Percentiles rank a stretch among this genome's conserved stretches.
Evolutionary conservation across 345 rosid genomes (phyloP).

Genomic region (Boechera retrofracta): DNA sequence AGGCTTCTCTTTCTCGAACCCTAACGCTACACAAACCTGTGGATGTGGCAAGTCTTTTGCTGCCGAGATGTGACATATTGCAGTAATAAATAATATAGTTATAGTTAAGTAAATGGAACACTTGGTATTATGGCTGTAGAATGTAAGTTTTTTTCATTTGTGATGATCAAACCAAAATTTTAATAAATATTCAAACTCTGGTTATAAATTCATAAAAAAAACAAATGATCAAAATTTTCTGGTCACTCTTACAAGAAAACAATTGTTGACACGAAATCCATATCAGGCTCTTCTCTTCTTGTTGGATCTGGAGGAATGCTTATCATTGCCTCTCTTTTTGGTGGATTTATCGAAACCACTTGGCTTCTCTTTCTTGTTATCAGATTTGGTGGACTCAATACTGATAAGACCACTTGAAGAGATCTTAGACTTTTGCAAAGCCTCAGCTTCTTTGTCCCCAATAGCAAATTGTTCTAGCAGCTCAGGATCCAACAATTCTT

Average conservation of each 20-base stretch:
- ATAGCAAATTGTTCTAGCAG: conserved; percentile 76
- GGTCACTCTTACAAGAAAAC: background rate
- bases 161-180: conserved; percentile 15
- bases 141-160: background rate
- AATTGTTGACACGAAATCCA: background rate
- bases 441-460: conserved; percentile 65
- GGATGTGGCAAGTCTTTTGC: conserved; percentile 79
- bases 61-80: conserved; percentile 57
- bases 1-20: conserved; percentile 93
- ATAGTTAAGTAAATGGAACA: background rate
- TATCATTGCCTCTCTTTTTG: conserved; percentile 65
- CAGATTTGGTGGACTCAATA: conserved; percentile 55
- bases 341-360: conserved; percentile 50
- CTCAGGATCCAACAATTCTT: conserved; percentile 64
- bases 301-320: conserved; percentile 51
- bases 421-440: conserved; percentile 63
- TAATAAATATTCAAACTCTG: conserved; percentile 4
- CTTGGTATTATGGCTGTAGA: conserved; percentile 29
- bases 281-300: conserved; percentile 63
- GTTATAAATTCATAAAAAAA: background rate
- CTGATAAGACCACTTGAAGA: conserved; percentile 66
- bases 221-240: conserved; percentile 5
- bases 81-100: conserved; percentile 20
- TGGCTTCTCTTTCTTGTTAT: conserved; percentile 50
- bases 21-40: conserved; percentile 85